These are phyloP conservation scores for Wickerhamomyces xylosicus DNA, from an alignment of 805 yeast genomes.

Conservation along the genomic window DNA sequence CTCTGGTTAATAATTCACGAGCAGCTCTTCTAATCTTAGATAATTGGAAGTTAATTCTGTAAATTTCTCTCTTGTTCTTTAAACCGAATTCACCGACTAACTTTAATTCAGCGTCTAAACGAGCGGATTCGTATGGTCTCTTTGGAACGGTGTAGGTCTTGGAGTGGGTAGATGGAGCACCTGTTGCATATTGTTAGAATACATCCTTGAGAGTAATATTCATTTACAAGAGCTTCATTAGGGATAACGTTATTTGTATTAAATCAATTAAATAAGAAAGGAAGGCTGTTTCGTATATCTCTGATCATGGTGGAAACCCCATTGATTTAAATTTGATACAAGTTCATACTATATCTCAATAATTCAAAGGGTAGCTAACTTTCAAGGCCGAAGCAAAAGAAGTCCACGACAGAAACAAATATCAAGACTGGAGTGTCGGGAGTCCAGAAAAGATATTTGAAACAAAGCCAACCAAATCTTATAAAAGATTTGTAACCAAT, in stretches of 20 bases:
- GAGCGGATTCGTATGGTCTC: constrained; percentile 99
- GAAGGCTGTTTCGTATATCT: neutral
- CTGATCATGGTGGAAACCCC: neutral
- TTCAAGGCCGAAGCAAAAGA: no score
- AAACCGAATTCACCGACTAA: constrained; percentile 99
- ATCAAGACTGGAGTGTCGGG: constrained; percentile 81
- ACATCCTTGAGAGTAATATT: no score
- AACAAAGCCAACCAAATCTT: neutral
- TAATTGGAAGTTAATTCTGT: constrained; percentile 99
- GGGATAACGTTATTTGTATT: no score
- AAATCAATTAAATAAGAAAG: neutral
- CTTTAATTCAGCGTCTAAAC: constrained; percentile 98
- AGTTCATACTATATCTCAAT: no score
- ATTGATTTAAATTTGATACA: neutral
- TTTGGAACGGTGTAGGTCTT: constrained; percentile 99
- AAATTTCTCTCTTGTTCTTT: constrained; percentile 99
- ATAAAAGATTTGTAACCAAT: neutral
- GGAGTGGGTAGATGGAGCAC: constrained; percentile 99
- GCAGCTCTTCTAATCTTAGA: constrained; percentile 99
- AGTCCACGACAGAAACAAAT: neutral
- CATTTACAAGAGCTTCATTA: neutral
- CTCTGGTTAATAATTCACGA: constrained; percentile 99
- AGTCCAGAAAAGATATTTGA: constrained; percentile 44
- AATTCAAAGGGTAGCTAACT: no score
- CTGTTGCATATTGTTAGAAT: constrained; percentile 29